phyloP scores from a whole-genome alignment of 768 basidiomycete species.

The Hericium coralloides region DNA sequence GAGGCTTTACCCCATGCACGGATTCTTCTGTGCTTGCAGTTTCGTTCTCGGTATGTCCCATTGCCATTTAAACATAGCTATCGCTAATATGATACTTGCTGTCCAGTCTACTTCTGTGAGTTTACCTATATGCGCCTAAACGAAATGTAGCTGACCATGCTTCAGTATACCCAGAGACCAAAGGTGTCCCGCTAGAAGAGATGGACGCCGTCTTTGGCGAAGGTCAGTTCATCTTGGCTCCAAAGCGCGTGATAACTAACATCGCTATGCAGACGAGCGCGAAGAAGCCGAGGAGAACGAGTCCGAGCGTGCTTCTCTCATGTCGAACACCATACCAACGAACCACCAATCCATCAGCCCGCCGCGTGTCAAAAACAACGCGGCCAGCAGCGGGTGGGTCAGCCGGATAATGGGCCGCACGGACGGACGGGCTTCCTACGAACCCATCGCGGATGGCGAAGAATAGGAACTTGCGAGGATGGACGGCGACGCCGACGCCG shows the following conservation, averaged over 20 bases:
- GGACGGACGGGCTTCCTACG: slow-evolving; percentile 32
- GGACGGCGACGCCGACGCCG: slow-evolving; percentile 23
- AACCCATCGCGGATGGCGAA: slow-evolving; percentile 37
- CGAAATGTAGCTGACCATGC: not conserved
- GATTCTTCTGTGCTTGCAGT: slow-evolving; percentile 82
- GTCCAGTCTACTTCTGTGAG: slow-evolving; percentile 65
- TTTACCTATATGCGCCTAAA: not conserved
- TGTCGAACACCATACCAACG: slow-evolving; percentile 30
- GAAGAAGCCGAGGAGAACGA: slow-evolving; percentile 62
- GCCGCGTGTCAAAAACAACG: slow-evolving; percentile 11
- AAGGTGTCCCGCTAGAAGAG: slow-evolving; percentile 80
- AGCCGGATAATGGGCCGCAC: slow-evolving; percentile 37
- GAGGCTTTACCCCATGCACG: slow-evolving; percentile 94
- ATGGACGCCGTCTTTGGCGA: slow-evolving; percentile 89
- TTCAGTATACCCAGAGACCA: slow-evolving; percentile 80
- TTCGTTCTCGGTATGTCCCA: slow-evolving; percentile 59
- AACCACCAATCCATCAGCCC: slow-evolving; percentile 28
- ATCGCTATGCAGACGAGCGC: slow-evolving; percentile 27
- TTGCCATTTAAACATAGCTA: not conserved
- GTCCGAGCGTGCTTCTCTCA: slow-evolving; percentile 50
- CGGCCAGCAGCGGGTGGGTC: slow-evolving; percentile 36
- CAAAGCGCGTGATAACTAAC: not conserved
- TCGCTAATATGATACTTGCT: not conserved
- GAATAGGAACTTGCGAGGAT: slow-evolving; percentile 55
- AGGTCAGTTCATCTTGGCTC: slow-evolving; percentile 33